Evolutionary conservation across 768 basidiomycete species (phyloP).

Genomic region (Pulveroboletus sp.): DNA sequence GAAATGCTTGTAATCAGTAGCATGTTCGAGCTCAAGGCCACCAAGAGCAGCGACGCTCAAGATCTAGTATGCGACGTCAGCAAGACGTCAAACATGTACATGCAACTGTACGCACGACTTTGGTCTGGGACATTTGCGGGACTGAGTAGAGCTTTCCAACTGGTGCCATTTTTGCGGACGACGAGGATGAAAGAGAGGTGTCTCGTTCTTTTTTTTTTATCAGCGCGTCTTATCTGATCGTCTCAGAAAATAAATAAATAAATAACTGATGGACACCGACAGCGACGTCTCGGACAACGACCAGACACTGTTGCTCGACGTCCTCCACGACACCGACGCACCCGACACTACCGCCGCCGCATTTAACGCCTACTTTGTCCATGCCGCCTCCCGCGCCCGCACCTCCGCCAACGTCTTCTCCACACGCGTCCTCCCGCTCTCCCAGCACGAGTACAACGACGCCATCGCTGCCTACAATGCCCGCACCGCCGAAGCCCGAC

Average conservation of each 20-base stretch:
- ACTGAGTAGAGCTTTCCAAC: slow-evolving; percentile 64
- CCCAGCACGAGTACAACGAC: slow-evolving; percentile 55
- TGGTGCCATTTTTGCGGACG: slow-evolving; percentile 46
- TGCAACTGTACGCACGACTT: slow-evolving; percentile 38
- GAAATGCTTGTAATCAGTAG: slow-evolving; percentile 53
- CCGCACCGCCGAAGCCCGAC: slow-evolving; percentile 5
- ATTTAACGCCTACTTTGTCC: slow-evolving; percentile 85
- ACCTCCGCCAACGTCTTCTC: slow-evolving; percentile 85
- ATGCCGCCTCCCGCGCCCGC: slow-evolving; percentile 55
- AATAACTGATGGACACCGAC: slow-evolving; percentile 27
- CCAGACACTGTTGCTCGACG: slow-evolving; percentile 14
- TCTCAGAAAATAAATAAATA: slow-evolving; percentile 9
- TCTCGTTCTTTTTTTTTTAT: slow-evolving; percentile 18
- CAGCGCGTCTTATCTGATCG: slow-evolving; percentile 31
- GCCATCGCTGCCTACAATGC: slow-evolving; percentile 29
- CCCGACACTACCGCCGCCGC: slow-evolving; percentile 42
- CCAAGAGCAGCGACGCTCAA: slow-evolving; percentile 59
- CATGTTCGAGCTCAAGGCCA: slow-evolving; percentile 55
- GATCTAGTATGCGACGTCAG: slow-evolving; percentile 39
- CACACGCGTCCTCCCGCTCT: slow-evolving; percentile 64
- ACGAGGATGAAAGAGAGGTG: slow-evolving; percentile 17
- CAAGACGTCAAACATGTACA: background rate
- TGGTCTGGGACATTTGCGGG: slow-evolving; percentile 40
- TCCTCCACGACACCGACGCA: slow-evolving; percentile 8
- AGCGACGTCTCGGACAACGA: slow-evolving; percentile 28